Conservation (phyloP, 2,329 filamentous ascomycete genomes). For the Phoma herbarum region DNA sequence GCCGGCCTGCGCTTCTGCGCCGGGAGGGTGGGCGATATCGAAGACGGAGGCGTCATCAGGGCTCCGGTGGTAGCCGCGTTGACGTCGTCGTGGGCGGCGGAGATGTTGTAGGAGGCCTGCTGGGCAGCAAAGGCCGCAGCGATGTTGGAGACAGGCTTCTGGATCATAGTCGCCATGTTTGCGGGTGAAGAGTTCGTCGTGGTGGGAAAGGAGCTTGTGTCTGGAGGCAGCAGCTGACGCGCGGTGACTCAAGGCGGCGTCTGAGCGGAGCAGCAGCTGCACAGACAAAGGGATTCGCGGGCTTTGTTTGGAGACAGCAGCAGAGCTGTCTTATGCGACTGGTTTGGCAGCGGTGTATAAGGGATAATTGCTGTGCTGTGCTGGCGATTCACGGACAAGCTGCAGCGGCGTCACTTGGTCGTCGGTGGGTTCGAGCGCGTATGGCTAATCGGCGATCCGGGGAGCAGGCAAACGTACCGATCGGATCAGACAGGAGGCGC, state of each 20-base stretch:
- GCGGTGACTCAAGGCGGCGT: slow-evolving; percentile 44
- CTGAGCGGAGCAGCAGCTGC: slow-evolving; percentile 30
- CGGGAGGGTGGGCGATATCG: slow-evolving; percentile 86
- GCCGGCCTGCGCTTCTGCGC: slow-evolving; percentile 75
- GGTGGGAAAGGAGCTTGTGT: slow-evolving; percentile 6
- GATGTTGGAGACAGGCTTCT: slow-evolving; percentile 53
- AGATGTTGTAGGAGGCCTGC: slow-evolving; percentile 36
- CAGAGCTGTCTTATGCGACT: slow-evolving; percentile 32
- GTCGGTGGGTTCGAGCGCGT: slow-evolving; percentile 21
- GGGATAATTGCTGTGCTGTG: slow-evolving; percentile 29
- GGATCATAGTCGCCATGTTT: slow-evolving; percentile 49
- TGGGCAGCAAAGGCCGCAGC: slow-evolving; percentile 51
- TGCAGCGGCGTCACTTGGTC: slow-evolving; percentile 36
- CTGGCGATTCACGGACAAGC: slow-evolving; percentile 34
- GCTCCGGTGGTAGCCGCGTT: slow-evolving; percentile 48
- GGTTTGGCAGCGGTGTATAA: slow-evolving; percentile 24
- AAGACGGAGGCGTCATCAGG: slow-evolving; percentile 92
- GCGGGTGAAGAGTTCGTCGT: slow-evolving; percentile 6
- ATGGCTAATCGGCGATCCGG: slow-evolving; percentile 39
- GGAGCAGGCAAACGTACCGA: slow-evolving; percentile 19
- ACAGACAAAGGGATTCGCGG: slow-evolving; percentile 14
- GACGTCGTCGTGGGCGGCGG: slow-evolving; percentile 43
- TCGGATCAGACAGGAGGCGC: slow-evolving; percentile 16
- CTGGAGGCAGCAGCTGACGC: slow-evolving; percentile 37
- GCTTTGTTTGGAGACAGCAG: slow-evolving; percentile 28